These are phyloP conservation scores for Neolentinus lepideus DNA, from an alignment of 1,284 basidiomycete species.

Conservation along the genomic window DNA sequence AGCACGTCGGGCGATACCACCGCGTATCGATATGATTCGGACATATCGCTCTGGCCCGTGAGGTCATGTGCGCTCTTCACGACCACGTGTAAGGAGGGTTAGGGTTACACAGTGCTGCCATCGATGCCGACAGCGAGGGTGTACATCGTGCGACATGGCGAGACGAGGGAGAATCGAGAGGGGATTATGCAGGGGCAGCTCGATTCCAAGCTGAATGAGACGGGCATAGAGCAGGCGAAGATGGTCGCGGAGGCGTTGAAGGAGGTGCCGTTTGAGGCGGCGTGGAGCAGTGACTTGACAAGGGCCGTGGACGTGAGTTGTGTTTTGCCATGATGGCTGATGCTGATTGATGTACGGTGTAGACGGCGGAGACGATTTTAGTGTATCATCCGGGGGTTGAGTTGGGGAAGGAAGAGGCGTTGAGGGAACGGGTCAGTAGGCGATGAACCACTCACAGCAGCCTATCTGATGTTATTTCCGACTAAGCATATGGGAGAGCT, in stretches of 20 bases:
- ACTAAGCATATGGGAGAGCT: slow-evolving; percentile 55
- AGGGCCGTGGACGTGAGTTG: slow-evolving; percentile 50
- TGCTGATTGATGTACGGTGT: background rate
- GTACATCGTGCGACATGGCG: slow-evolving; percentile 69
- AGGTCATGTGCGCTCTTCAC: background rate
- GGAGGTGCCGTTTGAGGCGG: slow-evolving; percentile 40
- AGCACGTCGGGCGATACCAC: too few species aligned
- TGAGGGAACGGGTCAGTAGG: slow-evolving; percentile 56
- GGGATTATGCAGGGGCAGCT: slow-evolving; percentile 65
- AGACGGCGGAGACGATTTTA: slow-evolving; percentile 64
- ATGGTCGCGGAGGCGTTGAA: slow-evolving; percentile 46
- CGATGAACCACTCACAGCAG: background rate
- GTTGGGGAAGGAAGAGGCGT: slow-evolving; percentile 33
- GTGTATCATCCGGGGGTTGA: slow-evolving; percentile 38
- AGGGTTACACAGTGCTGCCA: background rate
- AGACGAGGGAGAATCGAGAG: slow-evolving; percentile 58
- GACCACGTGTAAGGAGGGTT: background rate
- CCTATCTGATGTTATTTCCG: background rate
- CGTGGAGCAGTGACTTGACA: slow-evolving; percentile 59
- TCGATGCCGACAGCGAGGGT: slow-evolving; percentile 23
- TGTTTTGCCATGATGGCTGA: background rate
- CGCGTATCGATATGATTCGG: too few species aligned
- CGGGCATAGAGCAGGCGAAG: slow-evolving; percentile 48
- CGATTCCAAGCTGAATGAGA: slow-evolving; percentile 55
- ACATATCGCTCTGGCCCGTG: too few species aligned